Evolutionary conservation across 1,284 basidiomycete species (phyloP), one percentile per base, ranked within the genome.

Genomic region (Ganoderma lucidum): DNA sequence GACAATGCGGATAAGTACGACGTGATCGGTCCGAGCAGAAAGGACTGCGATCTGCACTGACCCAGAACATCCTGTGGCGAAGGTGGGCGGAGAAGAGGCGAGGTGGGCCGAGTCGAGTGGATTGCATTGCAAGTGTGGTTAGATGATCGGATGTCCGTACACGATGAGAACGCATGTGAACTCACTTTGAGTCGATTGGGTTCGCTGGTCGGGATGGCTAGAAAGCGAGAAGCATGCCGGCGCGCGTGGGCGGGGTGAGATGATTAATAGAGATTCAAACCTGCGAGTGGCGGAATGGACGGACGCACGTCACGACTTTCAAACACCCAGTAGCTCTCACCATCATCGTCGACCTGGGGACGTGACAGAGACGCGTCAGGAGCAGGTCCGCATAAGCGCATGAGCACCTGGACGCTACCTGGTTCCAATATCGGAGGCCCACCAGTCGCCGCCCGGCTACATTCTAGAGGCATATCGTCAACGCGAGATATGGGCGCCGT

Each of bases 281-380:
- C 19, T n/a, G 53, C 37, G 69, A 59, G 67, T 56, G n/a, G 19
- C 53, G 35, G 61, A n/a, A 55, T 14, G 80, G 90, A 78, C 14
- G 80, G 90, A 78, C 59, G 30, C 81, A 96, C 96, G 81, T 97
- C 96, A 77, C 95, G 88, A 75, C 93, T 94, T 82, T 97, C 96
- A 75, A 98, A 98, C 3, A 98, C 96, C 96, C 96, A 98, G 73
- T 92, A 95, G 78, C 93, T 96, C 78, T 97, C 95, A 2, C 96
- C 96, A 75, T 98, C 96, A 66, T 97, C 96, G 76, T 98, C 96
- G 15, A 98, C 92, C 91, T 92, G 67, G 44, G 69, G 56, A 70
- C 19, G 41, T 48, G 76, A 42, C 61, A 69, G 75, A 63, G 65
- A 63, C 30, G 56, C 65, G 66, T 51, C 35, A 61, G 51, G 37